These are phyloP conservation scores for Serendipita vermifera DNA, from an alignment of 768 basidiomycete genomes.

Conservation along the genomic window DNA sequence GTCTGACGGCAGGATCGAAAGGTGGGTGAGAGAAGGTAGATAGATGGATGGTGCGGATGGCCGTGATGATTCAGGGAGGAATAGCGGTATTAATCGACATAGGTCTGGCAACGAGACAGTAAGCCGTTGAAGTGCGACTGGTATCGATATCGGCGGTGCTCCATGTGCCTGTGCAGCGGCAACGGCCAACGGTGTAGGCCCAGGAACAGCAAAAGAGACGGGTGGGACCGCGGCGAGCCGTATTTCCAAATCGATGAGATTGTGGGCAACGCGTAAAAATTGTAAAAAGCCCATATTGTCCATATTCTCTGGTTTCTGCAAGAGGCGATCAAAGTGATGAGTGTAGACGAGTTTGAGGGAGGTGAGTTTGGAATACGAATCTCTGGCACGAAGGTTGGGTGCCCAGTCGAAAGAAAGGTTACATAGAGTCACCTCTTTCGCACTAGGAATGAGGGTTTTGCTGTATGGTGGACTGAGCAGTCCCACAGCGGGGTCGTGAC, in stretches of 20 bases:
- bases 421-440: not conserved
- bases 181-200: not conserved
- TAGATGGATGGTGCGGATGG: not conserved
- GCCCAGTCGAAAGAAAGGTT: not conserved
- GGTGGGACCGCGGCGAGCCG: not conserved
- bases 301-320: not conserved
- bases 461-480: not conserved
- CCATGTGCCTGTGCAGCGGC: not conserved
- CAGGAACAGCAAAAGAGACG: not conserved
- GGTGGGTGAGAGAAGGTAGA: no score
- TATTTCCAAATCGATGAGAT: not conserved
- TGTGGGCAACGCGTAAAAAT: not conserved
- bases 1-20: no score
- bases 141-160: not conserved
- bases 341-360: not conserved
- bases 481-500: not conserved
- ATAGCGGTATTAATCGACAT: not conserved
- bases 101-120: no score
- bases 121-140: no score
- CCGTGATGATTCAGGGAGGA: not conserved
- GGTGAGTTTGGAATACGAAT: not conserved
- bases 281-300: conserved; percentile 1
- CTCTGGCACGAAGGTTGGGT: not conserved
- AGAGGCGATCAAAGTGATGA: not conserved
- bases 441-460: not conserved